Evolutionary conservation across 2,329 filamentous ascomycete genomes (phyloP).

Genomic region (Salinomyces thailandicus): DNA sequence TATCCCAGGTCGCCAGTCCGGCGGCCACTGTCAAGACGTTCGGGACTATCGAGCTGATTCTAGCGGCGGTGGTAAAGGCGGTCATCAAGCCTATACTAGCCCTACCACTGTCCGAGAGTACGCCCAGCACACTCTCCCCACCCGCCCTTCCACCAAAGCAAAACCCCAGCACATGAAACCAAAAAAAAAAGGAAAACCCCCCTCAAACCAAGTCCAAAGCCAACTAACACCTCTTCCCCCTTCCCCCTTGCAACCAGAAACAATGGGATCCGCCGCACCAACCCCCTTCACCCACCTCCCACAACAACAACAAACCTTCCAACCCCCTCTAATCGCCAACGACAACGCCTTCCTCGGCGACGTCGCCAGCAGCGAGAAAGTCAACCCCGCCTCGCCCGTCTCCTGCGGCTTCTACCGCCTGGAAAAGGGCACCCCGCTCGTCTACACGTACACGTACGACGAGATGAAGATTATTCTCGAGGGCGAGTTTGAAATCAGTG

Average conservation of each 20-base stretch:
- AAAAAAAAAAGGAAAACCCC: not conserved
- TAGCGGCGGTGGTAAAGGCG: not conserved
- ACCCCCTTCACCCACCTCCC: constrained; percentile 42
- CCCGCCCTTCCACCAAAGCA: not conserved
- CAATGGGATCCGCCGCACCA: constrained; percentile 14
- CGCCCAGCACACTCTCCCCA: not conserved
- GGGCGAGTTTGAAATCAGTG: constrained; percentile 54
- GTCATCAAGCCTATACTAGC: not conserved
- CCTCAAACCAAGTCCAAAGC: too few relatives aligned
- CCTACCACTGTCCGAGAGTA: not conserved
- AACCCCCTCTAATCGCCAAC: constrained; percentile 55
- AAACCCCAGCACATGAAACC: not conserved
- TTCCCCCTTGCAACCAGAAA: too few relatives aligned
- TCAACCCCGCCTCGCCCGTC: constrained; percentile 49
- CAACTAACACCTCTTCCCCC: too few relatives aligned
- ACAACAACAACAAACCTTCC: constrained; percentile 49
- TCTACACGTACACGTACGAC: constrained; percentile 60
- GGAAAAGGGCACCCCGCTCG: constrained; percentile 55
- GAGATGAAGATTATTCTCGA: constrained; percentile 67
- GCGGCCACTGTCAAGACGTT: not conserved
- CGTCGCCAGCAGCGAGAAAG: constrained; percentile 42
- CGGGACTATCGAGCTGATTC: not conserved
- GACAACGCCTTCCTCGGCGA: constrained; percentile 60
- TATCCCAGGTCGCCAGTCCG: too few relatives aligned
- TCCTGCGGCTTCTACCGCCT: constrained; percentile 56